Conservation (phyloP, 805 yeast genomes). For the Phaffomyces antillensis region DNA sequence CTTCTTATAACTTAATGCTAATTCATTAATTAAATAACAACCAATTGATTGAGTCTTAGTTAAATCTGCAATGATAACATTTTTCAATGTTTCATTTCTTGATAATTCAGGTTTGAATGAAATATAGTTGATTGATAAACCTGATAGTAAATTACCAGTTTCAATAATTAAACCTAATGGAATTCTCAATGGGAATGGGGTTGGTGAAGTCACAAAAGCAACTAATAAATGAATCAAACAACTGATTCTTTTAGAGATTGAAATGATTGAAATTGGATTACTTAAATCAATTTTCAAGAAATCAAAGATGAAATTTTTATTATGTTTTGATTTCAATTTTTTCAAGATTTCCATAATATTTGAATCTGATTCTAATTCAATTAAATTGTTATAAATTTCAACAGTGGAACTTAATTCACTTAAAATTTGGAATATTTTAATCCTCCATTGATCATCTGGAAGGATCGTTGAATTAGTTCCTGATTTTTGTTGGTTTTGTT, state of each 20-base stretch:
- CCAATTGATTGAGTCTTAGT: conserved; percentile 39
- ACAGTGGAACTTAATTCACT: conserved; percentile 49
- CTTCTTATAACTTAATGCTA: conserved; percentile 25
- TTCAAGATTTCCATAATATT: conserved; percentile 37
- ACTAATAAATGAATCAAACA: conserved; percentile 38
- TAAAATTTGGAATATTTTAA: conserved; percentile 40
- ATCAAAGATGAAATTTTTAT: conserved; percentile 31
- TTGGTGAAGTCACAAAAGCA: conserved; percentile 42
- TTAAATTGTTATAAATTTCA: conserved; percentile 48
- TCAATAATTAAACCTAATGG: conserved; percentile 56
- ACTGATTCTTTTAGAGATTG: conserved; percentile 45
- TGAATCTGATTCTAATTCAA: conserved; percentile 50
- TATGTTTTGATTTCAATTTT: conserved; percentile 29
- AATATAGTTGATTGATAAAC: conserved; percentile 48
- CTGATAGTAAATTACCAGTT: conserved; percentile 45
- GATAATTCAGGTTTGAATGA: conserved; percentile 50
- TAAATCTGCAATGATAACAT: conserved; percentile 37
- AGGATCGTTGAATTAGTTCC: conserved; percentile 25
- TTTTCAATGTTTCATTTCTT: conserved; percentile 43
- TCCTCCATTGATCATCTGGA: conserved; percentile 39
- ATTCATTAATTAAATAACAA: conserved; percentile 31
- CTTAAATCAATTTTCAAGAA: conserved; percentile 53
- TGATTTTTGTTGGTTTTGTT: conserved; percentile 20
- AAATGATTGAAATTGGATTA: conserved; percentile 42
- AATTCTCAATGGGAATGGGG: conserved; percentile 48